Evolutionary conservation across 805 yeast species (phyloP).

Genomic region (Metschnikowia arizonensis): DNA sequence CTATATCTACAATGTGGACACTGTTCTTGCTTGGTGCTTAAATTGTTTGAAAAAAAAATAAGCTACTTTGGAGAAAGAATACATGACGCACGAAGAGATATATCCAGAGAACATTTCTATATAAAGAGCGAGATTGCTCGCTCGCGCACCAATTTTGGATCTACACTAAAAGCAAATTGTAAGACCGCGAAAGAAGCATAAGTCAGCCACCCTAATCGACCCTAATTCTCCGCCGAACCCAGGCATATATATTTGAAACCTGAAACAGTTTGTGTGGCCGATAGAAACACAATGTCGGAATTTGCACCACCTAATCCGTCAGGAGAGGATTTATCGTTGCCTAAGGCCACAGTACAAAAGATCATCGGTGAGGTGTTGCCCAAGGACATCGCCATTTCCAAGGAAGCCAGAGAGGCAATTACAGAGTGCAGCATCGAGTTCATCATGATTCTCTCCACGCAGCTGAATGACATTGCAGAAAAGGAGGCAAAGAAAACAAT

Average conservation of each 20-base stretch:
- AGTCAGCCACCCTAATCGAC: background rate
- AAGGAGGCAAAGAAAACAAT: conserved; percentile 94
- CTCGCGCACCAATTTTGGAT: conserved; percentile 1
- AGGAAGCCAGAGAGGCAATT: conserved; percentile 91
- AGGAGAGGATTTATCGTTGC: conserved; percentile 40
- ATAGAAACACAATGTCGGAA: conserved; percentile 31
- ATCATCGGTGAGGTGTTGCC: conserved; percentile 88
- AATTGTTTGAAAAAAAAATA: background rate
- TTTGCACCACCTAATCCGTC: conserved; percentile 28
- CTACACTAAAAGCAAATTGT: conserved; percentile 1
- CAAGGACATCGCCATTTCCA: conserved; percentile 78
- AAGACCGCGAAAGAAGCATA: conserved; percentile 2
- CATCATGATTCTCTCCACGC: conserved; percentile 89
- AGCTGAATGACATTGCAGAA: conserved; percentile 93
- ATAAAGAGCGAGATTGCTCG: conserved; percentile 6
- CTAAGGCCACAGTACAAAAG: conserved; percentile 90
- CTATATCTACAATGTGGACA: too few relatives aligned
- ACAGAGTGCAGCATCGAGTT: conserved; percentile 96
- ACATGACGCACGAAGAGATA: conserved; percentile 3
- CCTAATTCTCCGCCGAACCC: background rate
- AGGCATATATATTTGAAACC: background rate
- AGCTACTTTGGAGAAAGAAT: background rate
- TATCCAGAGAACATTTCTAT: conserved; percentile 2
- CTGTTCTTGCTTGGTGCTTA: background rate
- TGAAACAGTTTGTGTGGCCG: background rate